These are phyloP conservation scores for Colletotrichum musicola DNA, from an alignment of 2,329 filamentous ascomycete genomes.

Conservation along the genomic window DNA sequence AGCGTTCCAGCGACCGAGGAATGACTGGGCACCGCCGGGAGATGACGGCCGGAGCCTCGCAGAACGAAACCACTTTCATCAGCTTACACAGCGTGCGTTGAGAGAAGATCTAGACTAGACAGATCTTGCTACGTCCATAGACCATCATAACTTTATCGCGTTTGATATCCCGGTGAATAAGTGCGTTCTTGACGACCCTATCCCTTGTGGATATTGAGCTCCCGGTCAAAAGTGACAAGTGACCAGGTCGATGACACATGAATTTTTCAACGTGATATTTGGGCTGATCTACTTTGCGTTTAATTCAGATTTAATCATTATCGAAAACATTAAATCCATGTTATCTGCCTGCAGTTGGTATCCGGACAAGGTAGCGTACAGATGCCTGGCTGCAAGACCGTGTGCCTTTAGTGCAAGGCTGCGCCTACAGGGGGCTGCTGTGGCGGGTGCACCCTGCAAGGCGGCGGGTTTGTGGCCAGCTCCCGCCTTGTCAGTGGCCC, in stretches of 20 bases:
- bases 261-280: neutral
- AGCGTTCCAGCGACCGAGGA: conserved; percentile 46
- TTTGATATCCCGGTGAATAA: neutral
- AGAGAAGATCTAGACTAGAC: conserved; percentile 6
- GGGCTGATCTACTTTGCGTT: neutral
- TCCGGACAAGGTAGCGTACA: neutral
- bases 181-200: neutral
- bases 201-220: neutral
- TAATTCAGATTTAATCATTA: too few relatives aligned
- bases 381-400: neutral
- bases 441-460: conserved; percentile 37
- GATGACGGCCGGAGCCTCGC: conserved; percentile 50
- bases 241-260: neutral
- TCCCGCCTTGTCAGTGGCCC: conserved; percentile 38
- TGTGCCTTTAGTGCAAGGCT: conserved; percentile 37
- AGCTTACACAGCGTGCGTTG: neutral
- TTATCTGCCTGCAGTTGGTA: too few relatives aligned
- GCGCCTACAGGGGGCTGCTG: conserved; percentile 29
- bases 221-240: neutral
- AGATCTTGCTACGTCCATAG: neutral
- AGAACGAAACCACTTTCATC: conserved; percentile 26
- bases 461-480: conserved; percentile 37
- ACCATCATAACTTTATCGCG: neutral
- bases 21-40: conserved; percentile 54
- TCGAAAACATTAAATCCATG: too few relatives aligned